These are phyloP conservation scores for Huntiella decipiens DNA, from an alignment of 2,329 filamentous ascomycete species.

Conservation along the genomic window DNA sequence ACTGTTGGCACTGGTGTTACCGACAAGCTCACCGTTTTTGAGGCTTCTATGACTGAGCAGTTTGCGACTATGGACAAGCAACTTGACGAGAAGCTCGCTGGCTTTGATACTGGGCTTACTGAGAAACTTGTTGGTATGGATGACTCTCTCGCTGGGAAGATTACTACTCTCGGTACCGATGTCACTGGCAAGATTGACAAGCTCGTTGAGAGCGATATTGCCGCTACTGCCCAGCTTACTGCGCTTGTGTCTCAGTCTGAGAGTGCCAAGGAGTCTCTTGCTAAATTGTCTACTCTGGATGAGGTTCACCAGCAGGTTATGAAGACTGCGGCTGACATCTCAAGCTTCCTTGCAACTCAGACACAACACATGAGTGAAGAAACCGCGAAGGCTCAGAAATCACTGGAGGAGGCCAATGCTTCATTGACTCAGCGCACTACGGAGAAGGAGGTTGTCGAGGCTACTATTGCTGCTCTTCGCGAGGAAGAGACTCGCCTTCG, in stretches of 20 bases:
- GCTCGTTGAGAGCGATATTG: slow-evolving; percentile 18
- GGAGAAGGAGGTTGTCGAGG: slow-evolving; percentile 43
- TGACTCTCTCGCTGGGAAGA: slow-evolving; percentile 6
- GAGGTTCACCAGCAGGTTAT: slow-evolving; percentile 56
- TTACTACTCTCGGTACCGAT: slow-evolving; percentile 1
- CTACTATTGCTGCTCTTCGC: slow-evolving; percentile 30
- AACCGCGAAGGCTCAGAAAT: slow-evolving; percentile 58
- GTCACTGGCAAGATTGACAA: slow-evolving; percentile 31
- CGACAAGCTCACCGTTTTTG: slow-evolving; percentile 4
- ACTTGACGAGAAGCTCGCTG: slow-evolving; percentile 5
- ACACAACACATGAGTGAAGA: slow-evolving; percentile 57
- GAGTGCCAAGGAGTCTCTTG: slow-evolving; percentile 47
- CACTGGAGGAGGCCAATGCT: slow-evolving; percentile 60
- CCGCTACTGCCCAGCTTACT: slow-evolving; percentile 13
- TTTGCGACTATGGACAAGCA: slow-evolving; percentile 8
- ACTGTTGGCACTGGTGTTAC: slow-evolving; percentile 2
- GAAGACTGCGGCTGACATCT: slow-evolving; percentile 65
- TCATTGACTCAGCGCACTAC: slow-evolving; percentile 59
- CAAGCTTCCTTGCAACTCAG: slow-evolving; percentile 61
- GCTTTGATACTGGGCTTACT: slow-evolving; percentile 4
- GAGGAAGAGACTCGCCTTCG: slow-evolving; percentile 35
- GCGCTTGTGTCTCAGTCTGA: slow-evolving; percentile 36
- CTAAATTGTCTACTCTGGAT: slow-evolving; percentile 65
- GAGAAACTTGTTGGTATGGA: slow-evolving; percentile 11
- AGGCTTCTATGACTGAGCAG: slow-evolving; percentile 7